phyloP scores from a whole-genome alignment of 768 basidiomycete species.

The Russula dissimulans region DNA sequence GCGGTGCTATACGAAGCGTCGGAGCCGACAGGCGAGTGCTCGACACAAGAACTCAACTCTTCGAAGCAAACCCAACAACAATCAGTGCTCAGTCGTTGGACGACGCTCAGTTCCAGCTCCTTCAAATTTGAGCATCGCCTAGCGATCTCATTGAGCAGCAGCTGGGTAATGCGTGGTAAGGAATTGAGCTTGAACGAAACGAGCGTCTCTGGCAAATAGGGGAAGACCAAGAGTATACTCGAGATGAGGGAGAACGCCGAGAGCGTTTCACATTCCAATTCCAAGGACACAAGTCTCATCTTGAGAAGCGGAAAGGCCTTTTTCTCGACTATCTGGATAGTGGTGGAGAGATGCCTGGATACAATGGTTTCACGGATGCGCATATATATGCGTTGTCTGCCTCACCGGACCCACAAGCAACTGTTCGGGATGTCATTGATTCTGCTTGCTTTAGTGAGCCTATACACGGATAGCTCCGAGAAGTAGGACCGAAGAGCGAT shows the following conservation, averaged over 20 bases:
- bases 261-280: slow-evolving; percentile 18
- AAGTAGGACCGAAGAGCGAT: slow-evolving; percentile 27
- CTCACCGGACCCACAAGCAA: slow-evolving; percentile 25
- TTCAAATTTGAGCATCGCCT: slow-evolving; percentile 36
- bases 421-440: slow-evolving; percentile 20
- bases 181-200: slow-evolving; percentile 41
- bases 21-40: slow-evolving; percentile 54
- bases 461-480: slow-evolving; percentile 17
- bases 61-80: slow-evolving; percentile 62
- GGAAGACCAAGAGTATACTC: slow-evolving; percentile 16
- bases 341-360: slow-evolving; percentile 15
- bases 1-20: slow-evolving; percentile 34
- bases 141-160: slow-evolving; percentile 40
- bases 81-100: slow-evolving; percentile 44
- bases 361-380: slow-evolving; percentile 2
- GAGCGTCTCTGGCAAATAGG: slow-evolving; percentile 30
- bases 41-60: slow-evolving; percentile 42
- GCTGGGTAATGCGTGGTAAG: slow-evolving; percentile 48
- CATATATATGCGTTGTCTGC: slow-evolving; percentile 13
- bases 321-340: slow-evolving; percentile 12
- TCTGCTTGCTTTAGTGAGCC: slow-evolving; percentile 12
- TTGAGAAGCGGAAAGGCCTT: background rate
- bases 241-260: background rate
- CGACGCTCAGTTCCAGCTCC: slow-evolving; percentile 47
- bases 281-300: slow-evolving; percentile 16